Evolutionary conservation across 1,284 basidiomycete species (phyloP), one percentile per base, ranked within the genome.

Genomic region (Inonotus hispidus): DNA sequence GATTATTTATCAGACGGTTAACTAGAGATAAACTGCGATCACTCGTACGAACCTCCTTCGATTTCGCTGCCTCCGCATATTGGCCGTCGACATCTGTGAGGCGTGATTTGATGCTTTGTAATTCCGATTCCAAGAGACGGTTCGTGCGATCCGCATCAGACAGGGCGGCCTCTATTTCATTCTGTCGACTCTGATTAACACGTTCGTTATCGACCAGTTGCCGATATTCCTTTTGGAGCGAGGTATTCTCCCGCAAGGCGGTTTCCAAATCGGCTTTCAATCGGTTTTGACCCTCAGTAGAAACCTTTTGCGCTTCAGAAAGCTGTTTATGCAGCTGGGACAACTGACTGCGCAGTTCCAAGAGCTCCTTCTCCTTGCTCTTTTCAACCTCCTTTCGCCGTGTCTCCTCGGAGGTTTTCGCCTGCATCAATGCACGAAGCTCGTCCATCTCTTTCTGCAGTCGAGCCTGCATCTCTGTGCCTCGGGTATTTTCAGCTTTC

Each of bases 361-460:
- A 72, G 19, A 97, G 82, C 72, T 98, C 95, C 49, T 86, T 82
- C 66, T 96, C 94, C 69, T 89, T 92, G 74, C 90, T 91, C 72
- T 88, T 89, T 72, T 94, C 92, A 1, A 86, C 90, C 71, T 97
- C 92, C 54, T 82, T 83, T 25, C 91, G 84, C 60, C 89, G 88
- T 37, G 84, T 88, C 69, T 95, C 94, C 70, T 97, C 95, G 21
- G 86, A 89, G 0, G 87, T 84, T 74, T 95, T 96, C 4, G 91
- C 89, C 58, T 88, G 87, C 78, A 97, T 85, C 19, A 92, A 73
- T 21, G 81, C 77, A 5, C 95, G 85, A 3, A 96, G 79, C 66
- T 93, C 92, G 69, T 98, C 95, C 13, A 97, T 78, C 72, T 97
- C 93, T 52, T 79, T 82, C 68, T 94, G 87, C 14, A 96, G 74